Percentiles rank a stretch among this genome's conserved stretches.
phyloP scores from a whole-genome alignment of 2,329 filamentous ascomycete genomes.

The Hypomyces rosellus region DNA sequence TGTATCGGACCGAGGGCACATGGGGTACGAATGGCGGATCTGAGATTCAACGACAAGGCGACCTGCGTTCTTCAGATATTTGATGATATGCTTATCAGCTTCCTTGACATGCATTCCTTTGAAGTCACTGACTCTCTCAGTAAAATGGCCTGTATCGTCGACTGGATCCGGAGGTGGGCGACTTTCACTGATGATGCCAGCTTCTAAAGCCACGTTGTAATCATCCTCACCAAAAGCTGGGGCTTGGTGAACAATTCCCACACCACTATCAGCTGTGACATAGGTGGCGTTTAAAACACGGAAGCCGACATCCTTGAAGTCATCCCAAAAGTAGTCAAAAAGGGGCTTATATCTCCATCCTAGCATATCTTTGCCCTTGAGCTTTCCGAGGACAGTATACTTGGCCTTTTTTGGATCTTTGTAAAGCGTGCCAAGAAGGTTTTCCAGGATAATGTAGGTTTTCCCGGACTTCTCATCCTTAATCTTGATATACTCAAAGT shows the following conservation, averaged over 20 bases:
- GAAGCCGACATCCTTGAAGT: slow-evolving; percentile 82
- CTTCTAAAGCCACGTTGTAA: slow-evolving; percentile 73
- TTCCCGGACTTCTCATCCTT: slow-evolving; percentile 75
- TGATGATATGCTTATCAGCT: slow-evolving; percentile 90
- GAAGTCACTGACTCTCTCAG: slow-evolving; percentile 70
- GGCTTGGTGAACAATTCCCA: slow-evolving; percentile 88
- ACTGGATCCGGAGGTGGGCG: slow-evolving; percentile 84
- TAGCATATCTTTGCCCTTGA: slow-evolving; percentile 77
- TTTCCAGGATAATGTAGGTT: slow-evolving; percentile 78
- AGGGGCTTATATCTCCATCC: slow-evolving; percentile 86
- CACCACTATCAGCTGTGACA: slow-evolving; percentile 84
- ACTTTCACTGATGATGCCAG: slow-evolving; percentile 70
- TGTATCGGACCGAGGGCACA: slow-evolving; percentile 92
- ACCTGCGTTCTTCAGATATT: slow-evolving; percentile 70
- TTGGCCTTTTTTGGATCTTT: slow-evolving; percentile 96
- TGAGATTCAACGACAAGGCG: slow-evolving; percentile 80
- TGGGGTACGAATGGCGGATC: slow-evolving; percentile 85
- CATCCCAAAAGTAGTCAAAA: slow-evolving; percentile 83
- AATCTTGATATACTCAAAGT: slow-evolving; percentile 85
- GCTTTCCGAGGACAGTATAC: slow-evolving; percentile 71
- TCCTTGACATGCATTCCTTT: slow-evolving; percentile 83
- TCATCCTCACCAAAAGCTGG: slow-evolving; percentile 95
- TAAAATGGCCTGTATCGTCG: slow-evolving; percentile 78
- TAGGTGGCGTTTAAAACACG: slow-evolving; percentile 76
- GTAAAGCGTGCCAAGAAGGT: slow-evolving; percentile 74